These are phyloP conservation scores for Quercus tomentella DNA, from an alignment of 331 rosid species.

Conservation along the genomic window DNA sequence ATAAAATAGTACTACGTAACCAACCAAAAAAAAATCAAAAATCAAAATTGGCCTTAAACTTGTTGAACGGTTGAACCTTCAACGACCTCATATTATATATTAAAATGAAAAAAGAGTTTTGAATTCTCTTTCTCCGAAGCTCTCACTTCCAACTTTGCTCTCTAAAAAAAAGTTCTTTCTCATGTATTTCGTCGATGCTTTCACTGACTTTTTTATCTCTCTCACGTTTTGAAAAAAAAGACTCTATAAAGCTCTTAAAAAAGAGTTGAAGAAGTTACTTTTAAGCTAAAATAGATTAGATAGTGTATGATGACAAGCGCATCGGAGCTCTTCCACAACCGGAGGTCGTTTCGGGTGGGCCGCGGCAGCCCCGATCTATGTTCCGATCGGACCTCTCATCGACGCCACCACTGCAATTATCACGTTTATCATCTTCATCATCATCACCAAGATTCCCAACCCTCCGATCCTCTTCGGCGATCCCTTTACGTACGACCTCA, in stretches of 20 bases:
- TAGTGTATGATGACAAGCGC: slow-evolving; percentile 82
- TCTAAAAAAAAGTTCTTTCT: too few relatives aligned
- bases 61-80: too few relatives aligned
- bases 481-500: slow-evolving; percentile 33
- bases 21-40: too few relatives aligned
- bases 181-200: too few relatives aligned
- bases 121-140: too few relatives aligned
- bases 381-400: slow-evolving; percentile 32
- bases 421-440: background rate
- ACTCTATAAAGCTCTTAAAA: background rate
- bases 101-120: too few relatives aligned
- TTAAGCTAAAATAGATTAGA: background rate
- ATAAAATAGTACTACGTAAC: too few relatives aligned
- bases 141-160: too few relatives aligned
- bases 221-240: too few relatives aligned
- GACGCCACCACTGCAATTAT: slow-evolving; percentile 20
- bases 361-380: slow-evolving; percentile 39
- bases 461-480: slow-evolving; percentile 42
- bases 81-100: too few relatives aligned
- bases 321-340: slow-evolving; percentile 65
- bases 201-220: background rate
- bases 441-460: slow-evolving; percentile 39
- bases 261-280: too few relatives aligned
- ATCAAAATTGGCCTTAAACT: too few relatives aligned
- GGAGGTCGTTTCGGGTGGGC: slow-evolving; percentile 68